Evolutionary conservation across 1,284 basidiomycete genomes (phyloP).

Genomic region (Ceratobasidium sp.): DNA sequence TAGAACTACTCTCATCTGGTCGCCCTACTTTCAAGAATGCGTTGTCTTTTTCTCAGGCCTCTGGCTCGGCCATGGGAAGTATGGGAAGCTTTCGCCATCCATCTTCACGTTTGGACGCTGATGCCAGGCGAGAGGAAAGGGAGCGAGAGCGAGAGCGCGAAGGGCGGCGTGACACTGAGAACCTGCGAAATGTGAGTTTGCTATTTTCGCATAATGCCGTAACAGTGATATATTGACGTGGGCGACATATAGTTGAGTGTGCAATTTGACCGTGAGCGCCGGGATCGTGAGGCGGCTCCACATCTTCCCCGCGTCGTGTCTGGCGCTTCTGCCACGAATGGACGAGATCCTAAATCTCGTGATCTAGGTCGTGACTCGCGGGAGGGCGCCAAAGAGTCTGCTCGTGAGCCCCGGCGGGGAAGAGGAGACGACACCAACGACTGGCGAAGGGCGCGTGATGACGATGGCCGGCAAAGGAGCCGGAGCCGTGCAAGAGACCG

Average conservation of each 20-base stretch:
- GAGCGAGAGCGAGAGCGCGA: constrained; percentile 61
- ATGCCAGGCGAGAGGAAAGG: constrained; percentile 59
- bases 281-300: constrained; percentile 40
- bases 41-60: constrained; percentile 72
- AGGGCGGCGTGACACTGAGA: constrained; percentile 57
- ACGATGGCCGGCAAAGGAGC: constrained; percentile 28
- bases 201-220: neutral
- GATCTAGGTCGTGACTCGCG: constrained; percentile 27
- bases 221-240: constrained; percentile 39
- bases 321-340: constrained; percentile 28
- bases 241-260: constrained; percentile 27
- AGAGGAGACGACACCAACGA: constrained; percentile 40
- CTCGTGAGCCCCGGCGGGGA: constrained; percentile 21
- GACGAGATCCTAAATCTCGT: constrained; percentile 34
- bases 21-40: constrained; percentile 77
- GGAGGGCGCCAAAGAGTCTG: constrained; percentile 13
- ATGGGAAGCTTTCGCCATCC: constrained; percentile 92
- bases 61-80: constrained; percentile 62
- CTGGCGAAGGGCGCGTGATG: constrained; percentile 38
- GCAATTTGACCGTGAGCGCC: constrained; percentile 43
- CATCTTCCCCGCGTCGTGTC: constrained; percentile 38
- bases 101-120: constrained; percentile 68
- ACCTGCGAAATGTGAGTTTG: constrained; percentile 36
- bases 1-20: constrained; percentile 55
- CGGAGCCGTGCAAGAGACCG: constrained; percentile 21